Evolutionary conservation across 2,329 filamentous ascomycete species (phyloP).

Genomic region (Stemphylium vesicarium): DNA sequence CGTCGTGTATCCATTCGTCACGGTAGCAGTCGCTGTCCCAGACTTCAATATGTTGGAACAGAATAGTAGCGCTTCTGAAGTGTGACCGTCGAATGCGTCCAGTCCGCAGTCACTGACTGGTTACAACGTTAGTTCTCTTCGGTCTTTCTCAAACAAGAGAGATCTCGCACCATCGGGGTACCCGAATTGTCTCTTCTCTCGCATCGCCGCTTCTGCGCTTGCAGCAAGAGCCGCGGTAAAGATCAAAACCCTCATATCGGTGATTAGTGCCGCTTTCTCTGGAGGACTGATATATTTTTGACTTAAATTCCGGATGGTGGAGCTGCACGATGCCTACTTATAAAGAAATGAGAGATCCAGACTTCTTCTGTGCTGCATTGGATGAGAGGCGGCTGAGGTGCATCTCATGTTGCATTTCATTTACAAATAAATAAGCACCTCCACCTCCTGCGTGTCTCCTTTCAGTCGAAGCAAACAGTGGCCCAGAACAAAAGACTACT

Average conservation of each 20-base stretch:
- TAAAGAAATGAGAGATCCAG: conserved; percentile 18
- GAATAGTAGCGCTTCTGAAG: conserved; percentile 37
- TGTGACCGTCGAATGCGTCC: conserved; percentile 40
- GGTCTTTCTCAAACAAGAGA: background rate
- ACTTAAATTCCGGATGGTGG: conserved; percentile 7
- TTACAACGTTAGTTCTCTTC: conserved; percentile 2
- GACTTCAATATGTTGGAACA: conserved; percentile 38
- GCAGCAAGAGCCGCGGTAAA: conserved; percentile 32
- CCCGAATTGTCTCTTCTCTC: conserved; percentile 30
- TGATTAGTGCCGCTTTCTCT: background rate
- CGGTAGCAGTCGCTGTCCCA: conserved; percentile 34
- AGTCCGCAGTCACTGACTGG: conserved; percentile 35
- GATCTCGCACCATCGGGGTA: conserved; percentile 31
- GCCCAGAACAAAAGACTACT: conserved; percentile 24
- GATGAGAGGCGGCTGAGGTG: conserved; percentile 15
- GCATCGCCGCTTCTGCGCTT: conserved; percentile 26
- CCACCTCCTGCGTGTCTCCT: conserved; percentile 23
- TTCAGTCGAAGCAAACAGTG: conserved; percentile 14
- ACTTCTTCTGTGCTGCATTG: background rate
- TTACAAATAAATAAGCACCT: conserved; percentile 38
- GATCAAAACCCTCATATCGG: conserved; percentile 34
- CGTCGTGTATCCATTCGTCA: conserved; percentile 24
- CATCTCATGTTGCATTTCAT: conserved; percentile 36
- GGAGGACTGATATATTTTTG: conserved; percentile 4
- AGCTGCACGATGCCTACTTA: conserved; percentile 28